Evolutionary conservation across 1,284 basidiomycete species (phyloP), one percentile per base, ranked within the genome.

Genomic region (Rhodotorula sp.): DNA sequence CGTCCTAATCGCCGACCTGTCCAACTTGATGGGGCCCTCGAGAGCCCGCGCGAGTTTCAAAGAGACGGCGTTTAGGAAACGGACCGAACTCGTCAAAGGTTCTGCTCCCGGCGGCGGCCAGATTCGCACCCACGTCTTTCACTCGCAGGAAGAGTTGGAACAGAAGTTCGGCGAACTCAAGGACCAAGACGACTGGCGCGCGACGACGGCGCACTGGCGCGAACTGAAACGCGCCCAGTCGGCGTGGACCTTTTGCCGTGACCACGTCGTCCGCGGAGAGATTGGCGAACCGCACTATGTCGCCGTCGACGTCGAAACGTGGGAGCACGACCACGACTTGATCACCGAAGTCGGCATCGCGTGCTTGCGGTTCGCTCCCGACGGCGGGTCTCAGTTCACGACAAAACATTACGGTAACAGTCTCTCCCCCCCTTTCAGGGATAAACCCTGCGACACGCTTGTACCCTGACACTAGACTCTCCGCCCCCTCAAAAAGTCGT

Each of bases 401-500:
- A 44, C 29, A 12, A 54, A 48, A 22, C 69, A 70, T 44, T 64
- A 57, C 29, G 48, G 69, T 70, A 10, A 53, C 24, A 22, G 45
- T 6, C 6, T 33, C n/a, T n/a, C 12, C 49, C 48, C 33, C 56
- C 18, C 24, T 12, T 14, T 15, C 8, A 30, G 14, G 30, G 33
- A 7, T 7, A 15, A 5, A 4, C 3, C 2, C 48, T 26, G 26
- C n/a, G 15, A 49, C 48, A 29, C 54, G 42, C n/a, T 17, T 51
- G 2, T 24, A 44, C 2, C 60, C n/a, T n/a, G n/a, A n/a, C n/a
- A n/a, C n/a, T n/a, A n/a, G n/a, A n/a, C n/a, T n/a, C n/a, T n/a
- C n/a, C n/a, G n/a, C n/a, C n/a, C n/a, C n/a, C n/a, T n/a, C n/a
- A 18, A 7, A 14, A 42, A 68, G 74, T 75, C 64, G 85, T 91